phyloP scores from a whole-genome alignment of 352 stramenopile species.

The Phytophthora hibernalis region DNA sequence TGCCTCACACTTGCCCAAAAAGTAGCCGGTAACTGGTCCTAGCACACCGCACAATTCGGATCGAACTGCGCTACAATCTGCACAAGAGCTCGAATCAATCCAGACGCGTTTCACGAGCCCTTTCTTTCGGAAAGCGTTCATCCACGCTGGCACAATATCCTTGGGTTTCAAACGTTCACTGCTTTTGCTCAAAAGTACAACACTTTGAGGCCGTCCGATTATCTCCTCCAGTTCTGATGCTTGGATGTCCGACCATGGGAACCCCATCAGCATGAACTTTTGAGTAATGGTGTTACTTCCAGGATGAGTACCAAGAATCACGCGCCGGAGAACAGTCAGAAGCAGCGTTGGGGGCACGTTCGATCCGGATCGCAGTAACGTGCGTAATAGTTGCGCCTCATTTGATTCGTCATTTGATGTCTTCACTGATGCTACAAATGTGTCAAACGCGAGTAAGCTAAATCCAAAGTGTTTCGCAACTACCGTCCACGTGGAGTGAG shows the following conservation, averaged over 20 bases:
- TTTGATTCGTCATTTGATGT: constrained; percentile 21
- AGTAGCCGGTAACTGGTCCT: constrained; percentile 40
- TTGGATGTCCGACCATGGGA: constrained; percentile 43
- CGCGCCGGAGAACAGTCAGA: constrained; percentile 34
- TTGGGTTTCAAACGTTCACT: constrained; percentile 6
- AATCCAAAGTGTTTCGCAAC: constrained; percentile 37
- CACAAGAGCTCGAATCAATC: constrained; percentile 18
- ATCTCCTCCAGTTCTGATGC: constrained; percentile 37
- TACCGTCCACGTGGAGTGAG: constrained; percentile 1
- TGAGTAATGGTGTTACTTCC: constrained; percentile 18
- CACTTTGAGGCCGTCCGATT: constrained; percentile 32
- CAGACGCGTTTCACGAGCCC: constrained; percentile 26
- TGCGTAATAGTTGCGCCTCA: constrained; percentile 34
- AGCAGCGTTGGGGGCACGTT: constrained; percentile 34
- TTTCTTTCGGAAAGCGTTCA: constrained; percentile 25
- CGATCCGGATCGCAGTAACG: constrained; percentile 37
- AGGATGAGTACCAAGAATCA: constrained; percentile 24
- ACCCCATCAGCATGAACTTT: constrained; percentile 55
- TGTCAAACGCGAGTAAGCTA: constrained; percentile 37
- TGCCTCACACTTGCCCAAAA: constrained; percentile 28
- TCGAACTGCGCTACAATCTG: constrained; percentile 1
- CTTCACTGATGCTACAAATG: constrained; percentile 29
- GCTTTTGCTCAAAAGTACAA: constrained; percentile 18
- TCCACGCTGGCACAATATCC: constrained; percentile 9
- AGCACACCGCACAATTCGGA: constrained; percentile 13